Conservation (phyloP, 2,329 filamentous ascomycete species). For the Cladosporium sp. region DNA sequence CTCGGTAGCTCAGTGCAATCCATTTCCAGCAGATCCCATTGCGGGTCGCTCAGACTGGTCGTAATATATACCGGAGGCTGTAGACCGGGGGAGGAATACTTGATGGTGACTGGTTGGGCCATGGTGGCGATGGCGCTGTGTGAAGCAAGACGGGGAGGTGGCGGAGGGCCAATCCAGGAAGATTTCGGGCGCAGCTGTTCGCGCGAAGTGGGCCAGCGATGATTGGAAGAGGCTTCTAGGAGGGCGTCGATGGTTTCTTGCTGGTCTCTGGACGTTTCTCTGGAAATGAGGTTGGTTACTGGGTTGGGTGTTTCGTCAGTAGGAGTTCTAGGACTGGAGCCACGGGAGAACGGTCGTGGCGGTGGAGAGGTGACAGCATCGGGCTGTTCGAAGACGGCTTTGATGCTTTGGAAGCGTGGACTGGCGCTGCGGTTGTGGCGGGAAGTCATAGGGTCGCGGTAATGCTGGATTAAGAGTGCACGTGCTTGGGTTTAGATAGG, state of each 20-base stretch:
- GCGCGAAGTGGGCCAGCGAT: background rate
- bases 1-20: conserved; percentile 43
- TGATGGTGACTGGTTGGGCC: conserved; percentile 50
- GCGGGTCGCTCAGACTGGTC: conserved; percentile 61
- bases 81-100: conserved; percentile 55
- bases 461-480: background rate
- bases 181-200: conserved; percentile 12
- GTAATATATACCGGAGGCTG: conserved; percentile 66
- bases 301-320: conserved; percentile 9
- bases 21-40: conserved; percentile 67
- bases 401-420: conserved; percentile 12
- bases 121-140: conserved; percentile 21
- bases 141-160: conserved; percentile 12
- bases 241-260: conserved; percentile 4
- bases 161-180: conserved; percentile 28
- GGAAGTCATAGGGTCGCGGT: conserved; percentile 8
- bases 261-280: background rate
- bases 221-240: conserved; percentile 1
- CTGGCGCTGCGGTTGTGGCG: conserved; percentile 4
- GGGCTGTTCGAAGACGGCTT: conserved; percentile 10
- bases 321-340: background rate
- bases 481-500: background rate
- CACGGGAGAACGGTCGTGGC: conserved; percentile 3
- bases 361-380: background rate
- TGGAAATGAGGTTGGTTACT: background rate